Conservation (phyloP, 352 stramenopile species). For the Phytopythium ostracodes region DNA sequence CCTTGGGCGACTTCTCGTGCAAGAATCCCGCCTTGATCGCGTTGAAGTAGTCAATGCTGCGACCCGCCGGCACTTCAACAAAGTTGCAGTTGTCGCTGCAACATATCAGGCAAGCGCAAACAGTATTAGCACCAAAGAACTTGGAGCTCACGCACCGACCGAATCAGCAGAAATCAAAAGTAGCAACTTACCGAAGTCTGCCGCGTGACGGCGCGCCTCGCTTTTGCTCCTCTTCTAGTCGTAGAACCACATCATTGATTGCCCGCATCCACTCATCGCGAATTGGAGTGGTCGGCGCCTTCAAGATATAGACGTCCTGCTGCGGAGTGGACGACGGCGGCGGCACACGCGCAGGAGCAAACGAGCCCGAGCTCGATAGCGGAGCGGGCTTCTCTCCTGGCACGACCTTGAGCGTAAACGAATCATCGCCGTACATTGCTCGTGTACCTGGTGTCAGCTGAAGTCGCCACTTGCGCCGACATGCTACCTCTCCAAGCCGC, state of each 20-base stretch:
- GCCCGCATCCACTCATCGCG: conserved; percentile 65
- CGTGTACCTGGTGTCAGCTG: conserved; percentile 44
- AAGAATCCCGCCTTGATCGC: conserved; percentile 68
- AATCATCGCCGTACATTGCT: conserved; percentile 73
- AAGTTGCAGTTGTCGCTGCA: conserved; percentile 26
- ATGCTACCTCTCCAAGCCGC: conserved; percentile 59
- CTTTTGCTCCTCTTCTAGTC: conserved; percentile 1
- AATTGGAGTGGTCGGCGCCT: conserved; percentile 54
- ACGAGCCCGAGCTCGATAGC: conserved; percentile 9
- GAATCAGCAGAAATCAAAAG: neutral
- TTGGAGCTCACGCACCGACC: no score
- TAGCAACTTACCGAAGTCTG: conserved; percentile 2
- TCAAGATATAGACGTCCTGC: conserved; percentile 45
- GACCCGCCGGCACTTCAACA: conserved; percentile 54
- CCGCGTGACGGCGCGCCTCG: neutral
- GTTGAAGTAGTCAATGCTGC: conserved; percentile 78
- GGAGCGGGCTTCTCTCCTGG: conserved; percentile 27
- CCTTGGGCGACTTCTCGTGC: conserved; percentile 68
- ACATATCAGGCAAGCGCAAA: conserved; percentile 10
- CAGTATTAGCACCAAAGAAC: neutral
- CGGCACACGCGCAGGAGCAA: conserved; percentile 1
- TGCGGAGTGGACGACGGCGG: conserved; percentile 19
- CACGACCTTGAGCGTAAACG: conserved; percentile 76
- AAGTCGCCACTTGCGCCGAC: conserved; percentile 64
- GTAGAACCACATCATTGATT: conserved; percentile 46